Conservation (phyloP, 495 filamentous ascomycete genomes). For the Penicillium verhagenii region DNA sequence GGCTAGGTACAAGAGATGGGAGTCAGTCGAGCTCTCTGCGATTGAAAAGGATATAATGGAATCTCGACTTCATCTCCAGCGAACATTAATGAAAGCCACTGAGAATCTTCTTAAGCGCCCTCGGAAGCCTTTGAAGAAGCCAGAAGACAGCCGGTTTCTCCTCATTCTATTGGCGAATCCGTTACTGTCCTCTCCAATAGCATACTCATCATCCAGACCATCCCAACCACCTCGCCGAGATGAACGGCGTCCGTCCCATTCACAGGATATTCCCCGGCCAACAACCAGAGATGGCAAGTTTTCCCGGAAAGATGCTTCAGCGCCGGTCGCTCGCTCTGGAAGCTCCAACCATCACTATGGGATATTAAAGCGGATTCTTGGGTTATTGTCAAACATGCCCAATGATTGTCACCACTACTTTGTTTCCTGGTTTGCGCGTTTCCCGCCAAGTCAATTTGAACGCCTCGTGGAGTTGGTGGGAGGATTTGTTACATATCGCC, state of each 20-base stretch:
- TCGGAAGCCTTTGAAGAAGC: slow-evolving; percentile 63
- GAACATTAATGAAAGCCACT: slow-evolving; percentile 74
- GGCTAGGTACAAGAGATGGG: slow-evolving; percentile 27
- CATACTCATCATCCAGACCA: slow-evolving; percentile 5
- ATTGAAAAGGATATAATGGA: slow-evolving; percentile 63
- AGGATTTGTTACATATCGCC: slow-evolving; percentile 79
- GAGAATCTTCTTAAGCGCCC: slow-evolving; percentile 87
- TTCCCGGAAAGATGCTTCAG: slow-evolving; percentile 16
- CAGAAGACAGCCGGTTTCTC: slow-evolving; percentile 75
- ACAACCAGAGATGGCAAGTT: slow-evolving; percentile 21
- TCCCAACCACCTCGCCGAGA: slow-evolving; percentile 13
- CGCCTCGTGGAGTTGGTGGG: slow-evolving; percentile 71
- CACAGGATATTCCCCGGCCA: slow-evolving; percentile 21
- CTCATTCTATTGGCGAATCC: slow-evolving; percentile 87
- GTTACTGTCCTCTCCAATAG: slow-evolving; percentile 51
- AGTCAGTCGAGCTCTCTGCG: slow-evolving; percentile 34
- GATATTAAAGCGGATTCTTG: slow-evolving; percentile 83
- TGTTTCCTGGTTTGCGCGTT: slow-evolving; percentile 81
- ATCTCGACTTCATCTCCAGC: slow-evolving; percentile 65
- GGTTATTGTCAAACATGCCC: slow-evolving; percentile 73
- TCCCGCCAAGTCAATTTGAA: slow-evolving; percentile 66
- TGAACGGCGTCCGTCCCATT: slow-evolving; percentile 31
- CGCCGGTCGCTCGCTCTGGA: slow-evolving; percentile 15
- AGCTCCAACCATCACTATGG: slow-evolving; percentile 67
- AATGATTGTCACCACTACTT: slow-evolving; percentile 77